phyloP scores from a whole-genome alignment of 1,139 yeast genomes.

The Yamadazyma atmosphaerica region DNA sequence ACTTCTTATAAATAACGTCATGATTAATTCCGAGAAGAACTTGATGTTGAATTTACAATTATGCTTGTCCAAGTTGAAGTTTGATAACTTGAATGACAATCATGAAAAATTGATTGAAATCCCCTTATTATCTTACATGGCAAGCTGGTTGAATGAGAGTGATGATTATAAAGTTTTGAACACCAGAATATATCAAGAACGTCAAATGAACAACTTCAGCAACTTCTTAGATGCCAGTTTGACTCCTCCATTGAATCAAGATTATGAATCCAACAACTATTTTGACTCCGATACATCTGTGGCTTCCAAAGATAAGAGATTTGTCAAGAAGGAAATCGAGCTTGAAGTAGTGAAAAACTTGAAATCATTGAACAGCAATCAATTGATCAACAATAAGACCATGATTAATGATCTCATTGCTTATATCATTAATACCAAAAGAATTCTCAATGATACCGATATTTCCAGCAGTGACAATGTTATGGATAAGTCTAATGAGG shows the following conservation, averaged over 20 bases:
- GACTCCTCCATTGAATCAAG: constrained; percentile 16
- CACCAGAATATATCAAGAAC: constrained; percentile 14
- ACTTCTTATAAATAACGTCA: constrained; percentile 13
- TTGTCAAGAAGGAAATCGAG: constrained; percentile 14
- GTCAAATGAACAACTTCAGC: constrained; percentile 7
- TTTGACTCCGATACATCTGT: constrained; percentile 4
- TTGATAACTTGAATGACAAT: constrained; percentile 13
- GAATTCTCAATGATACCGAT: constrained; percentile 1
- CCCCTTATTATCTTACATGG: constrained; percentile 17
- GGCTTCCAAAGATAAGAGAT: constrained; percentile 6
- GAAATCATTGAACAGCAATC: constrained; percentile 7
- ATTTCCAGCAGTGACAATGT: neutral
- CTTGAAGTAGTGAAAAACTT: constrained; percentile 14
- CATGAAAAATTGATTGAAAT: constrained; percentile 14
- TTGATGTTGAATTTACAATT: constrained; percentile 14
- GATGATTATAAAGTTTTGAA: constrained; percentile 18
- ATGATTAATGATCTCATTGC: constrained; percentile 7
- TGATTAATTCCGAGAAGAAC: constrained; percentile 13
- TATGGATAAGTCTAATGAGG: neutral
- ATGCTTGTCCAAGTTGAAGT: constrained; percentile 14
- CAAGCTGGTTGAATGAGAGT: constrained; percentile 18
- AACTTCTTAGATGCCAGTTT: constrained; percentile 13
- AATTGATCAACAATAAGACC: constrained; percentile 6
- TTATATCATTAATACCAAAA: constrained; percentile 4
- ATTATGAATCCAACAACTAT: constrained; percentile 1